Conservation (phyloP, 73 alveolate genomes). For the Paramecium caudatum region DNA sequence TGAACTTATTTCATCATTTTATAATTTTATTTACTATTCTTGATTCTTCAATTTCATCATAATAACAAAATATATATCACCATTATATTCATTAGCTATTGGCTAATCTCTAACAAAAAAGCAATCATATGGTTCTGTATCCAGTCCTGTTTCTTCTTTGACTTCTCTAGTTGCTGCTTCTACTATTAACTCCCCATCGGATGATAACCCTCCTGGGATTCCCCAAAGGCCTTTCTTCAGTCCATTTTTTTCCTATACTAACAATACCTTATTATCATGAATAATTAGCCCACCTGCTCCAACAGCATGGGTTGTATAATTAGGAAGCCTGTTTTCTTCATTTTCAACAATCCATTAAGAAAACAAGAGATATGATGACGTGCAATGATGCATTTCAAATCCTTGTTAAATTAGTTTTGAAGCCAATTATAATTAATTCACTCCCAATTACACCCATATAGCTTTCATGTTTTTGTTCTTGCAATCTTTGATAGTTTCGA, state of each 20-base stretch:
- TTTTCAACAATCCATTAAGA: constrained; percentile 77
- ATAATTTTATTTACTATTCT: neutral
- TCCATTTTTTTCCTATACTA: constrained; percentile 78
- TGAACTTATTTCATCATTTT: neutral
- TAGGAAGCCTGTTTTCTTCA: constrained; percentile 76
- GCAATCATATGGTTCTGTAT: constrained; percentile 51
- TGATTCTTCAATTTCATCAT: neutral
- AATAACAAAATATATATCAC: constrained; percentile 48
- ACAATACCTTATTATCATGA: constrained; percentile 76
- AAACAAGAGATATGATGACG: constrained; percentile 61
- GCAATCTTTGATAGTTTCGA: neutral
- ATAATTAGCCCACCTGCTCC: constrained; percentile 86
- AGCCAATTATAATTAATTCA: neutral
- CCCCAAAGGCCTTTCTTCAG: constrained; percentile 74
- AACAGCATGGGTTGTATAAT: constrained; percentile 79
- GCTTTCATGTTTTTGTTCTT: constrained; percentile 38
- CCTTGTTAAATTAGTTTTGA: constrained; percentile 39
- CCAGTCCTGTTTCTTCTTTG: constrained; percentile 62
- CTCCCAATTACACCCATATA: constrained; percentile 22
- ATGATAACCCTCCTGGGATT: constrained; percentile 86
- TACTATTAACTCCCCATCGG: constrained; percentile 68
- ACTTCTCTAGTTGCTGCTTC: constrained; percentile 76
- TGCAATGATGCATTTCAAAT: constrained; percentile 81
- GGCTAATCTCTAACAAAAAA: constrained; percentile 57
- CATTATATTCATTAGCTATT: neutral